Evolutionary conservation across 2,329 filamentous ascomycete species (phyloP).

Genomic region (Cercospora brassicicola): DNA sequence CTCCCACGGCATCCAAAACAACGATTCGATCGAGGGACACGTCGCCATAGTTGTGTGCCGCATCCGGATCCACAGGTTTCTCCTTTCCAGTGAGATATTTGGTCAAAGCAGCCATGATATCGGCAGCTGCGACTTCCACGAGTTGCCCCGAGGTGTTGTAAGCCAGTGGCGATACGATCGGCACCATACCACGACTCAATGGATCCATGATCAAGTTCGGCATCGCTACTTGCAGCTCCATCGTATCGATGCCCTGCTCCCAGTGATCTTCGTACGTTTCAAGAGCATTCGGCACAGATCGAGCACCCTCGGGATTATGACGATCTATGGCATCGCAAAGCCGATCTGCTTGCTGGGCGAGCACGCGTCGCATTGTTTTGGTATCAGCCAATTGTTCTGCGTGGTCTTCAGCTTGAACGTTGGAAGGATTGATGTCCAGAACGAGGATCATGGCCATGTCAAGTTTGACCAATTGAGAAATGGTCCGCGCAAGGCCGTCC

Average conservation of each 20-base stretch:
- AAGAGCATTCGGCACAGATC: constrained; percentile 63
- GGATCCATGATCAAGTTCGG: constrained; percentile 61
- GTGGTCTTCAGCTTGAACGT: constrained; percentile 15
- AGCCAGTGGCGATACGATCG: constrained; percentile 67
- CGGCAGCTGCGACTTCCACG: constrained; percentile 55
- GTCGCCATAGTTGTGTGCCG: background rate
- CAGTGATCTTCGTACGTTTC: constrained; percentile 31
- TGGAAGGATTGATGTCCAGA: constrained; percentile 63
- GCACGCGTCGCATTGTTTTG: constrained; percentile 25
- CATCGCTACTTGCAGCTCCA: constrained; percentile 44
- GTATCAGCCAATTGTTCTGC: constrained; percentile 14
- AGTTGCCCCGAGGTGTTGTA: constrained; percentile 56
- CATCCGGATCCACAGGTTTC: constrained; percentile 18
- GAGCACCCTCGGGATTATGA: constrained; percentile 66
- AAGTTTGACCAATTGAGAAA: constrained; percentile 78
- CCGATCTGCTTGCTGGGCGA: constrained; percentile 65
- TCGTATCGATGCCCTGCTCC: constrained; percentile 17
- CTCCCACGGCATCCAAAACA: constrained; percentile 81
- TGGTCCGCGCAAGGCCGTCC: constrained; percentile 74
- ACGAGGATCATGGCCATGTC: constrained; percentile 82
- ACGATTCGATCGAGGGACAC: constrained; percentile 74
- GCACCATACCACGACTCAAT: constrained; percentile 66
- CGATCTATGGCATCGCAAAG: constrained; percentile 73
- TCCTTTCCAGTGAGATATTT: constrained; percentile 69
- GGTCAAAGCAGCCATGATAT: constrained; percentile 74